These are phyloP conservation scores for Oldenlandia corymbosa DNA, from an alignment of 257 asterid species.

Conservation along the genomic window DNA sequence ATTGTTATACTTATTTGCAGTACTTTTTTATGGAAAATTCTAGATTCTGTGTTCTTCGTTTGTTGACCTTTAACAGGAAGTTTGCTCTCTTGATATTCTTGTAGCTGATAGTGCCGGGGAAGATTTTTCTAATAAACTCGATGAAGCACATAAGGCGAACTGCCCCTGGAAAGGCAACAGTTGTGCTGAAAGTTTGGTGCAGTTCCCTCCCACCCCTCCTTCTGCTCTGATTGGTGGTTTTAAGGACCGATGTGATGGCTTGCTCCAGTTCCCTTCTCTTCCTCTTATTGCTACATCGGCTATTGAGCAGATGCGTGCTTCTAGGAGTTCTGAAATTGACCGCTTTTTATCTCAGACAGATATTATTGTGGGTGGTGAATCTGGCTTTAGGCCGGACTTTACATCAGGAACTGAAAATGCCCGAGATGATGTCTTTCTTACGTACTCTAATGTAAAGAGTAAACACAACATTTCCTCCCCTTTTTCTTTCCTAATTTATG, in stretches of 20 bases:
- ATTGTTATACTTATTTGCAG: background rate
- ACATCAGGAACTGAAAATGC: conserved; percentile 51
- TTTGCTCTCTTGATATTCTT: conserved; percentile 27
- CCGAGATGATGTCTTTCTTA: conserved; percentile 61
- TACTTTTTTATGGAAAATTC: background rate
- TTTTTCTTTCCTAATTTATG: conserved; percentile 11
- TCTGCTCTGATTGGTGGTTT: conserved; percentile 96
- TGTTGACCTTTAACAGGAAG: conserved; percentile 10
- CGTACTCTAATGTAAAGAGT: conserved; percentile 73
- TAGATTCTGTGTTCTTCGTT: conserved; percentile 7
- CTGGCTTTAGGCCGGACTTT: conserved; percentile 62
- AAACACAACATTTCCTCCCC: conserved; percentile 7
- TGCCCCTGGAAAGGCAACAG: conserved; percentile 96
- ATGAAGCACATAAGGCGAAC: conserved; percentile 65
- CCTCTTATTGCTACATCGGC: conserved; percentile 80
- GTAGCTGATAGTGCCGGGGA: conserved; percentile 74
- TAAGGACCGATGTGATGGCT: conserved; percentile 95
- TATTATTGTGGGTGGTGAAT: conserved; percentile 53
- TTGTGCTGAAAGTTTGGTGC: conserved; percentile 96
- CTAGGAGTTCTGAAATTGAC: conserved; percentile 80
- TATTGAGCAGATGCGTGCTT: conserved; percentile 64
- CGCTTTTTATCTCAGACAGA: conserved; percentile 76
- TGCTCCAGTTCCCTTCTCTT: conserved; percentile 91
- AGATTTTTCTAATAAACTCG: conserved; percentile 69
- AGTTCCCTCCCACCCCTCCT: conserved; percentile 99